Conservation (phyloP, 1,284 basidiomycete genomes). For the Porogramme epimiltina region DNA sequence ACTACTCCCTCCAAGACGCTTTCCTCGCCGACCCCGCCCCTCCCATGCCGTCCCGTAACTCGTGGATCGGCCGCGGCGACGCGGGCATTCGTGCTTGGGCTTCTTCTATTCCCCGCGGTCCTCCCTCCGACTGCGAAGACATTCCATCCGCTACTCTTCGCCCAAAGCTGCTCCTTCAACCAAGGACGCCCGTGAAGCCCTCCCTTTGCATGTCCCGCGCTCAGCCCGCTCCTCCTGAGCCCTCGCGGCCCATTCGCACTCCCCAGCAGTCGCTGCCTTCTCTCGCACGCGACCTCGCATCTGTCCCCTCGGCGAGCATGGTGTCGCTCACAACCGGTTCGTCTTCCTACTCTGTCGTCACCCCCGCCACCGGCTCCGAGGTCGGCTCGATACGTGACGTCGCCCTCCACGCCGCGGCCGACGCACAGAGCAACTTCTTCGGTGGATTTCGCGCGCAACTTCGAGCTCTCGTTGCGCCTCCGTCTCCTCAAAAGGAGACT, state of each 20-base stretch:
- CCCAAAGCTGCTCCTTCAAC: slow-evolving; percentile 43
- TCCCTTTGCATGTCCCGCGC: slow-evolving; percentile 46
- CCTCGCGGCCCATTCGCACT: slow-evolving; percentile 34
- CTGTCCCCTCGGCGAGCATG: slow-evolving; percentile 26
- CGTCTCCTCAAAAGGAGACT: slow-evolving; percentile 17
- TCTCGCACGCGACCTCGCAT: slow-evolving; percentile 28
- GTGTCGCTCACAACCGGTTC: slow-evolving; percentile 30
- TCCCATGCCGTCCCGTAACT: slow-evolving; percentile 2
- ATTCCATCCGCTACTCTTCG: slow-evolving; percentile 27
- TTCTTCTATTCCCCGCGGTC: slow-evolving; percentile 30
- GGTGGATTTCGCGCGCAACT: slow-evolving; percentile 26
- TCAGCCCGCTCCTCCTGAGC: slow-evolving; percentile 31
- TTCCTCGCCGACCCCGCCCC: neutral
- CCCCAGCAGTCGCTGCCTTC: slow-evolving; percentile 31
- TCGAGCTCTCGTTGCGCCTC: slow-evolving; percentile 20
- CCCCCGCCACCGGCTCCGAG: slow-evolving; percentile 27
- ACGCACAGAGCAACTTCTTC: slow-evolving; percentile 19
- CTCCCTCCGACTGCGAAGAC: slow-evolving; percentile 31
- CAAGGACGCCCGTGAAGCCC: slow-evolving; percentile 43
- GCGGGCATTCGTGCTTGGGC: slow-evolving; percentile 39
- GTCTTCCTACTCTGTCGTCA: slow-evolving; percentile 32
- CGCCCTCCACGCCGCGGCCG: slow-evolving; percentile 13
- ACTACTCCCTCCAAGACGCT: slow-evolving; percentile 11
- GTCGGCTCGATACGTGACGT: slow-evolving; percentile 13
- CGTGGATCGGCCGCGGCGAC: slow-evolving; percentile 35